Evolutionary conservation across 495 filamentous ascomycete species (phyloP).

Genomic region (Aspergillus leporis): DNA sequence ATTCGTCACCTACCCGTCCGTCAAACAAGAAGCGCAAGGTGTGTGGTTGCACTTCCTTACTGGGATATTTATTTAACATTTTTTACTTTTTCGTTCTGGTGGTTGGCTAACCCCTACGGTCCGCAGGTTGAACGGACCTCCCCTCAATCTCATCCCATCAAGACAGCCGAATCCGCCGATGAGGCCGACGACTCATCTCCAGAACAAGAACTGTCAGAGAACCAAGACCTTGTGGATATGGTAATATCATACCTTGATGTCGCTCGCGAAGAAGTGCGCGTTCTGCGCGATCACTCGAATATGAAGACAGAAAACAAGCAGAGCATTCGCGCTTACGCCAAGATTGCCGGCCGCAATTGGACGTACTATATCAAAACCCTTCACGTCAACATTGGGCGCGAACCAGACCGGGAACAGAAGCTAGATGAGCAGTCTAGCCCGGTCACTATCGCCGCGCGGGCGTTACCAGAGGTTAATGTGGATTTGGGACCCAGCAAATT

Average conservation of each 20-base stretch:
- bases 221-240: constrained; percentile 68
- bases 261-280: constrained; percentile 61
- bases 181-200: constrained; percentile 45
- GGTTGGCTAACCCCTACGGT: not conserved
- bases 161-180: constrained; percentile 39
- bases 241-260: constrained; percentile 70
- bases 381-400: constrained; percentile 80
- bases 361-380: constrained; percentile 88
- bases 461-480: constrained; percentile 68
- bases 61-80: not conserved
- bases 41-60: constrained; percentile 22
- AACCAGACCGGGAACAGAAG: constrained; percentile 58
- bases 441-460: constrained; percentile 44
- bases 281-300: constrained; percentile 72
- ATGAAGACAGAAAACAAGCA: constrained; percentile 68
- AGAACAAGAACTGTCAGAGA: constrained; percentile 54
- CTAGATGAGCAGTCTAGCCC: constrained; percentile 46
- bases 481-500: constrained; percentile 92
- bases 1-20: constrained; percentile 71
- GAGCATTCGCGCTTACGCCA: constrained; percentile 86
- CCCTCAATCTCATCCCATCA: constrained; percentile 27
- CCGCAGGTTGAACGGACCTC: constrained; percentile 41
- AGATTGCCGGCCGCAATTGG: constrained; percentile 89
- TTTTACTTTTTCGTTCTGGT: not conserved
- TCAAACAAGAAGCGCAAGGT: constrained; percentile 78